These are phyloP conservation scores for Breynia disticha DNA, from an alignment of 441 rosid genomes.

Conservation along the genomic window DNA sequence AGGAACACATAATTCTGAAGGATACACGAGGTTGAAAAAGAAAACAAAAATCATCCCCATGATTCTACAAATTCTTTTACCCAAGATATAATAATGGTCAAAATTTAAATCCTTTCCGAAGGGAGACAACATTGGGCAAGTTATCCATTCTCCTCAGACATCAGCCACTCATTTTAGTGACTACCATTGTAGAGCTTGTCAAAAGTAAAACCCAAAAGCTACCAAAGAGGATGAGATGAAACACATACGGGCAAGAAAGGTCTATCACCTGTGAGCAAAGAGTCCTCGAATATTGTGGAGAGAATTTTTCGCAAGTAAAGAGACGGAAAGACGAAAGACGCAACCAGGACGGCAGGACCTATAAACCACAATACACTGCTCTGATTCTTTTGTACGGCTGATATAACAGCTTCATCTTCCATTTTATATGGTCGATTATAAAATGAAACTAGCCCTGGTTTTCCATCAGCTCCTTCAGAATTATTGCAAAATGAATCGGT, in stretches of 20 bases:
- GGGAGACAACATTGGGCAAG: too few species aligned
- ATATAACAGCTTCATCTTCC: slow-evolving; percentile 21
- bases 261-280: slow-evolving; percentile 66
- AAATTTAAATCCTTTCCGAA: too few species aligned
- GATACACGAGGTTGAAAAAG: too few species aligned
- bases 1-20: too few species aligned
- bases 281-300: slow-evolving; percentile 80
- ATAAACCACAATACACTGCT: slow-evolving; percentile 64
- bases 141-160: too few species aligned
- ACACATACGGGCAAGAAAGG: slow-evolving; percentile 3
- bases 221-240: too few species aligned
- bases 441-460: slow-evolving; percentile 73
- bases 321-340: slow-evolving; percentile 84
- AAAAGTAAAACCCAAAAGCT: too few species aligned
- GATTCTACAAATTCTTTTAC: too few species aligned
- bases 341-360: slow-evolving; percentile 87
- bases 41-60: too few species aligned
- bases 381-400: slow-evolving; percentile 29
- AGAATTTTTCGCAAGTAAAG: slow-evolving; percentile 66
- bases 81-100: too few species aligned
- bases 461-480: slow-evolving; percentile 51
- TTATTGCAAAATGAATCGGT: slow-evolving; percentile 26
- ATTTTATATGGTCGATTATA: slow-evolving; percentile 46
- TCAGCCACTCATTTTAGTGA: too few species aligned
- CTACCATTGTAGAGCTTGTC: too few species aligned